Evolutionary conservation across 768 basidiomycete genomes (phyloP).

Genomic region (Thelephora ganbajun): DNA sequence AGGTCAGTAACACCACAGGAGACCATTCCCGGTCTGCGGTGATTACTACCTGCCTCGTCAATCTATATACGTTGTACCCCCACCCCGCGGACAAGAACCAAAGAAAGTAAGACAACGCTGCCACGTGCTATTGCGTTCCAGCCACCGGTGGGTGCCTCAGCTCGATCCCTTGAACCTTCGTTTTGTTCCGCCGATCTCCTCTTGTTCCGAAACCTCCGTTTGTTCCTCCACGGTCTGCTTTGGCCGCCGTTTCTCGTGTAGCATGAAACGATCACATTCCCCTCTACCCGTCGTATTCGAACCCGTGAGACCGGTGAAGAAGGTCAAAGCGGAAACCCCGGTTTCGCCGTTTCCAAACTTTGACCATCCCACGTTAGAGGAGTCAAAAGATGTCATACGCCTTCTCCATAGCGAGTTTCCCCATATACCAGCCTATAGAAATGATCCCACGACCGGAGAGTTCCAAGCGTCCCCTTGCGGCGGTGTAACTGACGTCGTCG

Average conservation of each 20-base stretch:
- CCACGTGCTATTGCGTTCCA: too few species aligned
- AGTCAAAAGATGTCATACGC: conserved; percentile 25
- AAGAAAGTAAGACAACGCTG: too few species aligned
- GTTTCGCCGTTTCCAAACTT: conserved; percentile 36
- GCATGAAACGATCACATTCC: conserved; percentile 2
- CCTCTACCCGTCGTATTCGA: conserved; percentile 3
- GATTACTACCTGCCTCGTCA: too few species aligned
- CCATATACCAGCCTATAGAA: conserved; percentile 18
- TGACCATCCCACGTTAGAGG: conserved; percentile 27
- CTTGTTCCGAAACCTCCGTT: background rate
- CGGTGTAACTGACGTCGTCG: conserved; percentile 37
- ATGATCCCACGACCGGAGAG: conserved; percentile 16
- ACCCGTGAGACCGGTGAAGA: conserved; percentile 20
- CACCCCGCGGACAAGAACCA: too few species aligned
- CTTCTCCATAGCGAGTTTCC: conserved; percentile 17
- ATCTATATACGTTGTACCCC: too few species aligned
- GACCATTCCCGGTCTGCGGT: too few species aligned
- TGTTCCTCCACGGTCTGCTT: conserved; percentile 2
- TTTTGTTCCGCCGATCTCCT: background rate
- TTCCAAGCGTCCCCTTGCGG: conserved; percentile 29
- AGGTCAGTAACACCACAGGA: too few species aligned
- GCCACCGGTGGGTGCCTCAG: too few species aligned
- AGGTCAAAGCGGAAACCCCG: conserved; percentile 30
- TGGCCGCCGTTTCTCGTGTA: conserved; percentile 1
- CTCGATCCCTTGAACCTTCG: too few species aligned